Conservation (phyloP, 1,139 yeast species). For the Scheffersomyces illinoinensis region DNA sequence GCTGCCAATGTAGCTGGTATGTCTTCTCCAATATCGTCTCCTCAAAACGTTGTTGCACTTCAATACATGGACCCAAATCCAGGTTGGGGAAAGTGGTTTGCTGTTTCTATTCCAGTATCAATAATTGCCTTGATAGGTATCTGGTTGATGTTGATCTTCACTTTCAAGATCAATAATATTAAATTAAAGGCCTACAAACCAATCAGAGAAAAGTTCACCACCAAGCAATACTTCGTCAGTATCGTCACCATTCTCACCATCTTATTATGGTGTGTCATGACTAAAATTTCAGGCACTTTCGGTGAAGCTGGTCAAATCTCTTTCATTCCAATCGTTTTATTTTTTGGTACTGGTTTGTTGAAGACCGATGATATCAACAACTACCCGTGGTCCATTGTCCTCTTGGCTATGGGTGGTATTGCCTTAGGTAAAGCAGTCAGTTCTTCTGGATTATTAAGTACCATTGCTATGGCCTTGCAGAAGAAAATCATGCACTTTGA, state of each 20-base stretch:
- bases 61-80: slow-evolving; percentile 88
- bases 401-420: slow-evolving; percentile 95
- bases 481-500: slow-evolving; percentile 58
- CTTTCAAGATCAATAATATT: slow-evolving; percentile 57
- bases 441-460: slow-evolving; percentile 79
- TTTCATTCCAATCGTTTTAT: slow-evolving; percentile 74
- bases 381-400: slow-evolving; percentile 91
- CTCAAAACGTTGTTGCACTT: slow-evolving; percentile 88
- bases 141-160: slow-evolving; percentile 69
- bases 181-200: slow-evolving; percentile 60
- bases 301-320: slow-evolving; percentile 94
- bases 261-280: slow-evolving; percentile 79
- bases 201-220: slow-evolving; percentile 67
- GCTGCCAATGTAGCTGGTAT: slow-evolving; percentile 94
- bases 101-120: slow-evolving; percentile 79
- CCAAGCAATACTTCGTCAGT: slow-evolving; percentile 71
- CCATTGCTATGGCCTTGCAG: slow-evolving; percentile 74
- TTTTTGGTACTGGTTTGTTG: slow-evolving; percentile 85
- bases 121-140: slow-evolving; percentile 59
- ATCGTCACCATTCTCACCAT: slow-evolving; percentile 70
- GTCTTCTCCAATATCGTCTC: slow-evolving; percentile 96
- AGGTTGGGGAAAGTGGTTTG: slow-evolving; percentile 95
- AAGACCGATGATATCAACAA: slow-evolving; percentile 87
- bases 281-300: slow-evolving; percentile 61
- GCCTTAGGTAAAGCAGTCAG: slow-evolving; percentile 92